These are phyloP conservation scores for Yarrowia porcina DNA, from an alignment of 805 yeast genomes.

Conservation along the genomic window DNA sequence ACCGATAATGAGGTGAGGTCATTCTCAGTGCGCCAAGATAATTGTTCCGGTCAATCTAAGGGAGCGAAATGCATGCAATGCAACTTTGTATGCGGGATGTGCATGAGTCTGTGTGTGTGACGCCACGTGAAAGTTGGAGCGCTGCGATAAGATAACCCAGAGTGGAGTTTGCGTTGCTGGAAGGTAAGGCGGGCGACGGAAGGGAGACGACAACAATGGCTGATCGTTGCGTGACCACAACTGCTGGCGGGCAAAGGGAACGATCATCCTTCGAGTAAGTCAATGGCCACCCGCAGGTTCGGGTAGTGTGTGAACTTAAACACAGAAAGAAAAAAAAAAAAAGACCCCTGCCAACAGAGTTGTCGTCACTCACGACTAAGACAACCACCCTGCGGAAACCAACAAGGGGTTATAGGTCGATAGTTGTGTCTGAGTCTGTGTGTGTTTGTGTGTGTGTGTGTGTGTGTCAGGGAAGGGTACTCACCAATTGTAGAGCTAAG, in stretches of 20 bases:
- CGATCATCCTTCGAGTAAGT: neutral
- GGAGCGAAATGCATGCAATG: conserved; percentile 24
- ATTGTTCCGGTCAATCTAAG: conserved; percentile 23
- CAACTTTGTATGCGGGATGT: conserved; percentile 13
- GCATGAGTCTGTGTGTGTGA: conserved; percentile 2
- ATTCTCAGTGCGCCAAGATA: conserved; percentile 23
- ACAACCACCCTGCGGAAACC: conserved; percentile 12
- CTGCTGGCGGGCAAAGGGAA: neutral
- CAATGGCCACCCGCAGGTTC: neutral
- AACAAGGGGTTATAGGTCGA: conserved; percentile 22
- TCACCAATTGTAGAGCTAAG: conserved; percentile 21
- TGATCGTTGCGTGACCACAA: neutral
- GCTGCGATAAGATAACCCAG: conserved; percentile 21
- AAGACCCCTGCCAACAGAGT: conserved; percentile 17
- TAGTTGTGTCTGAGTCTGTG: neutral
- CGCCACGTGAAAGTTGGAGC: conserved; percentile 24
- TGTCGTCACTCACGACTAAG: conserved; percentile 17
- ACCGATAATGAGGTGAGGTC: conserved; percentile 25
- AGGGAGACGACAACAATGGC: neutral
- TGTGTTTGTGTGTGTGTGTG: neutral
- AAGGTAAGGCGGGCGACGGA: neutral
- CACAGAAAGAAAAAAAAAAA: neutral
- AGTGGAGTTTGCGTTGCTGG: conserved; percentile 1
- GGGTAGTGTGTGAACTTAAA: conserved; percentile 3
- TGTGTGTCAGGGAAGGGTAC: neutral